phyloP scores from a whole-genome alignment of 129 eudicot genomes.

The Dittrichia graveolens region DNA sequence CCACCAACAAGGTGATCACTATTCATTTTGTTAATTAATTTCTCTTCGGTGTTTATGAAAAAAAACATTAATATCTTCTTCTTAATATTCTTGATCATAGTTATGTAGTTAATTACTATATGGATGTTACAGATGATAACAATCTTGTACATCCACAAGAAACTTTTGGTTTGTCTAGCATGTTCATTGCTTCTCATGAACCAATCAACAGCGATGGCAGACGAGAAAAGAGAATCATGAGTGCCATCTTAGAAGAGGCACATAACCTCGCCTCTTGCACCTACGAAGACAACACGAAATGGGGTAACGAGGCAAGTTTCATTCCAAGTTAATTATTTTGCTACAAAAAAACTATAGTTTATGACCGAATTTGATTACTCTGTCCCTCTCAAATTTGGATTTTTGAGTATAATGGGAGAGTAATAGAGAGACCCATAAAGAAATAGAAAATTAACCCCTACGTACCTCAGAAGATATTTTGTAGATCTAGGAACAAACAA shows the following conservation, averaged over 20 bases:
- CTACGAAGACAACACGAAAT: slow-evolving; percentile 54
- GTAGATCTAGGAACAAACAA: no score
- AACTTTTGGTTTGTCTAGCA: slow-evolving; percentile 52
- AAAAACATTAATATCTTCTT: not conserved
- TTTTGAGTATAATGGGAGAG: no score
- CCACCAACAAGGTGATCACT: slow-evolving; percentile 40
- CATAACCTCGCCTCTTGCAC: slow-evolving; percentile 54
- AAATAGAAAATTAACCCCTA: no score
- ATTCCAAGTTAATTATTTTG: no score
- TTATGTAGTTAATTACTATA: not conserved
- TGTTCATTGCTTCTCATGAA: slow-evolving; percentile 44
- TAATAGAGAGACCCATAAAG: no score
- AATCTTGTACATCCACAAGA: slow-evolving; percentile 34
- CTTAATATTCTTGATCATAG: not conserved
- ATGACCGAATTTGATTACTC: no score
- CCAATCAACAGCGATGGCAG: not conserved
- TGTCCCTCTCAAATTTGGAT: no score
- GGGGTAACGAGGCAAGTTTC: slow-evolving; percentile 74
- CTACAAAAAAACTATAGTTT: no score
- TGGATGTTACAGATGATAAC: slow-evolving; percentile 43
- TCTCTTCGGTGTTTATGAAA: not conserved
- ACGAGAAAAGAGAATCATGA: not conserved
- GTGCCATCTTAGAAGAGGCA: slow-evolving; percentile 45
- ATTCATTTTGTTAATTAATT: not conserved
- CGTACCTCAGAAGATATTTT: no score